These are phyloP conservation scores for Moricandia moricandioides DNA, from an alignment of 345 rosid genomes.

Conservation along the genomic window DNA sequence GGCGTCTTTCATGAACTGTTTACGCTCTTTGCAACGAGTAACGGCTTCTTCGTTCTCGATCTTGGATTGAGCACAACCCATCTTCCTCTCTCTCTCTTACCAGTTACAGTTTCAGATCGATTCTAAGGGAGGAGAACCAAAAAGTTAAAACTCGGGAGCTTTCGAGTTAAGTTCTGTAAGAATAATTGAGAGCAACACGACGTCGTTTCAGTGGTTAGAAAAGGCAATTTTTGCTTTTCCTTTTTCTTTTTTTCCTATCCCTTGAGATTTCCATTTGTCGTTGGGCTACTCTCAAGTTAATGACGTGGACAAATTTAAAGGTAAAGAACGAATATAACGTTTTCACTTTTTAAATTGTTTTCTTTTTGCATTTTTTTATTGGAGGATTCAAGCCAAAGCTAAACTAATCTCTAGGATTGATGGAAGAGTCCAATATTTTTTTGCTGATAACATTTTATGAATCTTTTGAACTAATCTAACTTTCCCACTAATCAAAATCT, in stretches of 20 bases:
- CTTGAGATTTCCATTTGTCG: constrained; percentile 7
- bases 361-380: background rate
- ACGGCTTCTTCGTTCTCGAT: constrained; percentile 97
- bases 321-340: constrained; percentile 27
- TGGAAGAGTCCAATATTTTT: background rate
- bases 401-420: background rate
- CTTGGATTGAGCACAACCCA: constrained; percentile 94
- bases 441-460: too few relatives aligned
- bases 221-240: background rate
- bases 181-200: background rate
- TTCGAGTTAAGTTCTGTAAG: background rate
- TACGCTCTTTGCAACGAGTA: constrained; percentile 74
- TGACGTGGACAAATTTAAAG: constrained; percentile 32
- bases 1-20: constrained; percentile 66
- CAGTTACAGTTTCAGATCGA: constrained; percentile 19
- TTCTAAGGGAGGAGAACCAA: background rate
- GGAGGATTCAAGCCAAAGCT: background rate
- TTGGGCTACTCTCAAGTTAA: constrained; percentile 16
- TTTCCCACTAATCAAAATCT: background rate
- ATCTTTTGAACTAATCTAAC: background rate
- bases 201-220: constrained; percentile 26
- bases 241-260: background rate
- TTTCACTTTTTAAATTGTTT: background rate
- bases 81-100: constrained; percentile 5
- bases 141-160: background rate